Percentiles rank a stretch among this genome's conserved stretches.
phyloP scores from a whole-genome alignment of 2,329 filamentous ascomycete genomes.

The Colletotrichum abscissum region DNA sequence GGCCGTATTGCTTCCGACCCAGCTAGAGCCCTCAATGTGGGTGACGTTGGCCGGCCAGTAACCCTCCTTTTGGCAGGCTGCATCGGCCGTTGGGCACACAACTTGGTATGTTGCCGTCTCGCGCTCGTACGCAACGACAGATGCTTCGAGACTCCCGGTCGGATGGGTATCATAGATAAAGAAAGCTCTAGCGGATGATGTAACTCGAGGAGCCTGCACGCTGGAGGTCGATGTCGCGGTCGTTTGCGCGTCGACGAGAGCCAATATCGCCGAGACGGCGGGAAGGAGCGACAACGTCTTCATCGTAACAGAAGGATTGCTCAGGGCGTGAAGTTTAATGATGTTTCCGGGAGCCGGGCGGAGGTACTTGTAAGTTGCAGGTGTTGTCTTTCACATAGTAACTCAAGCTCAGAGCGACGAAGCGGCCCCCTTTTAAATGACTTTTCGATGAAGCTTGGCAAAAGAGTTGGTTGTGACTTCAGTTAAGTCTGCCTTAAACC shows the following conservation, averaged over 20 bases:
- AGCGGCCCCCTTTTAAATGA: not conserved
- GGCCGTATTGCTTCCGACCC: conserved; percentile 23
- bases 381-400: not conserved
- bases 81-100: conserved; percentile 15
- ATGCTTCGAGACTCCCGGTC: conserved; percentile 24
- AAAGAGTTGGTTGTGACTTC: not conserved
- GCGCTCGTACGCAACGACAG: conserved; percentile 10
- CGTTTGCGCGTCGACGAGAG: not conserved
- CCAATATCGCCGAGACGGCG: not conserved
- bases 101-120: conserved; percentile 9
- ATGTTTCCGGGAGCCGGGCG: too few relatives aligned
- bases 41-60: conserved; percentile 25
- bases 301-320: not conserved
- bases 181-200: conserved; percentile 16
- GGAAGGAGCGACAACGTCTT: not conserved
- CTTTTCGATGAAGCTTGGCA: not conserved
- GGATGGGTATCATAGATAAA: conserved; percentile 27
- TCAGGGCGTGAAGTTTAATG: not conserved
- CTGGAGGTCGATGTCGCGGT: not conserved
- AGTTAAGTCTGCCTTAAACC: not conserved
- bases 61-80: conserved; percentile 13
- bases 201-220: not conserved
- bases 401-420: not conserved
- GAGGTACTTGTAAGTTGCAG: not conserved
- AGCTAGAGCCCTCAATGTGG: conserved; percentile 11